phyloP scores from a whole-genome alignment of 192 early-diverging fungal species.

The Jimgerdemannia lactiflua region DNA sequence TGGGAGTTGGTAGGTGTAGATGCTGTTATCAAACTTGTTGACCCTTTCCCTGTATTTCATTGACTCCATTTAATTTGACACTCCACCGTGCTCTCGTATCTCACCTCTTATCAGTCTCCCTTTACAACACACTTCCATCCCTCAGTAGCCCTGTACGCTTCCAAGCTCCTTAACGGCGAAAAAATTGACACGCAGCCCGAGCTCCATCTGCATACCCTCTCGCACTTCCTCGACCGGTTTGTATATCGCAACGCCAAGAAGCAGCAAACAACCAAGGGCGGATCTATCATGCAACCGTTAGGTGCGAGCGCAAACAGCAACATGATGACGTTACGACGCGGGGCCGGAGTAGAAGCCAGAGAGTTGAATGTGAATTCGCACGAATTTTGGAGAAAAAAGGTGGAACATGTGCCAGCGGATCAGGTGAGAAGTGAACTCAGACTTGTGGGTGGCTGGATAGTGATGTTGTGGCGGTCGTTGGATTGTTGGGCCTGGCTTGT shows the following conservation, averaged over 20 bases:
- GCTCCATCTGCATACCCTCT: slow-evolving; percentile 85
- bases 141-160: slow-evolving; percentile 80
- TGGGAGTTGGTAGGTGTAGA: slow-evolving; percentile 80
- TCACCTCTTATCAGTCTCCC: slow-evolving; percentile 36
- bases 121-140: slow-evolving; percentile 90
- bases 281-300: slow-evolving; percentile 63
- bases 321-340: slow-evolving; percentile 61
- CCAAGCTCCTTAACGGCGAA: slow-evolving; percentile 65
- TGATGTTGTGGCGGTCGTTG: too few species aligned
- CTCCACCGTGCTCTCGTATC: background rate
- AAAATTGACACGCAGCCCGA: slow-evolving; percentile 70
- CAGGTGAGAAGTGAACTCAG: slow-evolving; percentile 37
- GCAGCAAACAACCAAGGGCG: slow-evolving; percentile 52
- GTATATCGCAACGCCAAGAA: slow-evolving; percentile 94
- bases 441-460: too few species aligned
- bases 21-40: too few species aligned
- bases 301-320: slow-evolving; percentile 50
- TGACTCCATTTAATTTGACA: background rate
- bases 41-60: background rate
- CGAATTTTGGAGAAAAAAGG: slow-evolving; percentile 55
- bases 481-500: too few species aligned
- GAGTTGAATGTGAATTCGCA: slow-evolving; percentile 64
- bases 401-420: slow-evolving; percentile 68
- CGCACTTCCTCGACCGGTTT: slow-evolving; percentile 94
- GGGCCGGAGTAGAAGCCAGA: slow-evolving; percentile 41